Base-by-base conservation (phyloP, 208 protist species). In the Trichomonas vaginalis region DNA sequence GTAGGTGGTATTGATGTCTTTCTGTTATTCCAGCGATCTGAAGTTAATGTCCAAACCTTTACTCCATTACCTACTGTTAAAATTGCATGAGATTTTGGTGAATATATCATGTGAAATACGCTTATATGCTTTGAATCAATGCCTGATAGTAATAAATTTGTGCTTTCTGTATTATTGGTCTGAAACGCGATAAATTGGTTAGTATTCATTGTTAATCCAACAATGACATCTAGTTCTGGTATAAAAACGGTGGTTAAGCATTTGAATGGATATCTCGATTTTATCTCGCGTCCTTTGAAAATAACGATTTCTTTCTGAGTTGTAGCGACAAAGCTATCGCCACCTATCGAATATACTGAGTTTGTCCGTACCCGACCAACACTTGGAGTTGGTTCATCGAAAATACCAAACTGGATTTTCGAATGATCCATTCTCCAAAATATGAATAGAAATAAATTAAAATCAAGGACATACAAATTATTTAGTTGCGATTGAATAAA, bases 31-130 rank as follows among this genome's bases (percentile, higher is more conserved):
- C 82, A 88, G 9, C 27, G 6, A 8, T 88, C 17, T 40, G 35
- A 88, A 4, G 82, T 47, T 47, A 88, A 4, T 47, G 32, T 46
- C 82, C 82, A 88, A 45, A 88, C 82, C 47, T 88, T 88, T 21
- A 88, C 32, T 42, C 82, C 82, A 8, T 35, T 88, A 17, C 82
- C 82, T 47, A 88, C 40, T 10, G 82, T 88, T n/a, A 88, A n/a
- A 32, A 88, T 88, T n/a, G 40, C 82, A 23, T 88, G 82, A 47
- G 82, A 88, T 88, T 88, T 88, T 47, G 82, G 40, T 14, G 82
- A 88, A 47, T 88, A 88, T n/a, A 88, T 40, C 82, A 88, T 88
- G 82, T 88, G 82, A 88, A 45, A 88, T 4, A 88, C 82, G 40
- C 82, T 39, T 17, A 88, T 23, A n/a, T 88, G 82, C 35, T 88